These are phyloP conservation scores for Hypomontagnella monticulosa DNA, from an alignment of 495 filamentous ascomycete species.

Conservation along the genomic window DNA sequence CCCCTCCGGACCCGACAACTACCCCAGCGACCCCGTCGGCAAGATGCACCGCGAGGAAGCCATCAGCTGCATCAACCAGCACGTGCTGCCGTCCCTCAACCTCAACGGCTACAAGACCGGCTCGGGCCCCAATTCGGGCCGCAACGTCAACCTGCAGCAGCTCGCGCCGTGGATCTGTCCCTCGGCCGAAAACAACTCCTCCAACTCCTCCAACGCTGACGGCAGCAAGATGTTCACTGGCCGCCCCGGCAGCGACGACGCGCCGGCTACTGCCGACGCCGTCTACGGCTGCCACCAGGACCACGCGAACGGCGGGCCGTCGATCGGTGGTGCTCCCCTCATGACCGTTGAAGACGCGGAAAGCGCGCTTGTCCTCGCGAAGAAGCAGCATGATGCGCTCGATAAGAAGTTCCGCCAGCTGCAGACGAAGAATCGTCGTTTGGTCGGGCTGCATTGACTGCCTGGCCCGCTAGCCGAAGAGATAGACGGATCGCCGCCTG, in stretches of 20 bases:
- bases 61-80: conserved; percentile 73
- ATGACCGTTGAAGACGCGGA: conserved; percentile 71
- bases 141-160: conserved; percentile 46
- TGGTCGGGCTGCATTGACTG: conserved; percentile 49
- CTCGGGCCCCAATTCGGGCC: conserved; percentile 42
- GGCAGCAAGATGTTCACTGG: conserved; percentile 40
- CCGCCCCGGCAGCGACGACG: conserved; percentile 26
- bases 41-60: conserved; percentile 70
- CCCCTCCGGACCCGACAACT: conserved; percentile 52
- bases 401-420: conserved; percentile 72
- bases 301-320: conserved; percentile 37
- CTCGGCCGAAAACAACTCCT: conserved; percentile 36
- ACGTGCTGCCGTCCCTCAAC: conserved; percentile 64
- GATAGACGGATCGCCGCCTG: not conserved
- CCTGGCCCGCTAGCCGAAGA: conserved; percentile 11
- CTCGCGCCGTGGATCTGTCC: conserved; percentile 59
- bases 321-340: conserved; percentile 59
- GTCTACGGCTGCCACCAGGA: conserved; percentile 35
- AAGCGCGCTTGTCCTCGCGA: conserved; percentile 61
- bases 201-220: too few species aligned
- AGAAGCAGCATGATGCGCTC: conserved; percentile 73
- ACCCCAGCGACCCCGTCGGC: conserved; percentile 59
- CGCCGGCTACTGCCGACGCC: conserved; percentile 10
- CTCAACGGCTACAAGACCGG: conserved; percentile 52
- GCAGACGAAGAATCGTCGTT: conserved; percentile 67